Evolutionary conservation across 2,329 filamentous ascomycete species (phyloP).

Genomic region (Aciculosporium take): DNA sequence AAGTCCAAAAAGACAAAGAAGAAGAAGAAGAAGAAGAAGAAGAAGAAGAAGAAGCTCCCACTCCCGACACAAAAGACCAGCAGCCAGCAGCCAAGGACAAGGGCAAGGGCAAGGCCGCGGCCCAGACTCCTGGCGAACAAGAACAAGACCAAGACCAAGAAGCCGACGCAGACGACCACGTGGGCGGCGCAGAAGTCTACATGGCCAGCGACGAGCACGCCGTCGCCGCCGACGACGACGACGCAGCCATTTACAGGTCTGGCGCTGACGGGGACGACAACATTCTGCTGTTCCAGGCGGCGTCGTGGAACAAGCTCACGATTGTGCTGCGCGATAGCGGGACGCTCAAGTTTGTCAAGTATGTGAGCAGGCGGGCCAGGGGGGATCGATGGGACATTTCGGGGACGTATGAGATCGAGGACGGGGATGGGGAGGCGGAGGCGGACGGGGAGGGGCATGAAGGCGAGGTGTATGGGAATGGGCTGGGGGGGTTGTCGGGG

Average conservation of each 20-base stretch:
- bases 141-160: constrained; percentile 12
- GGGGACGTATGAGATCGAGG: constrained; percentile 60
- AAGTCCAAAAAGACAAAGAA: too few relatives aligned
- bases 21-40: constrained; percentile 18
- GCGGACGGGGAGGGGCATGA: constrained; percentile 21
- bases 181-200: constrained; percentile 76
- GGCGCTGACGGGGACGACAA: constrained; percentile 66
- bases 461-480: constrained; percentile 30
- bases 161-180: constrained; percentile 34
- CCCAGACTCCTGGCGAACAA: too few relatives aligned
- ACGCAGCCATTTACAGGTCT: constrained; percentile 80
- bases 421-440: constrained; percentile 30
- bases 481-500: constrained; percentile 44
- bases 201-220: constrained; percentile 69
- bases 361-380: constrained; percentile 66
- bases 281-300: constrained; percentile 48
- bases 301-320: constrained; percentile 78
- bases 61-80: constrained; percentile 18
- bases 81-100: constrained; percentile 16
- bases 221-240: constrained; percentile 39
- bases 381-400: constrained; percentile 90
- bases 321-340: constrained; percentile 80
- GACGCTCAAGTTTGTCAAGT: constrained; percentile 88
- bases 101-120: constrained; percentile 18
- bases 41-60: constrained; percentile 16